Conservation (phyloP, 1,284 basidiomycete species). For the Xanthoconium separans region DNA sequence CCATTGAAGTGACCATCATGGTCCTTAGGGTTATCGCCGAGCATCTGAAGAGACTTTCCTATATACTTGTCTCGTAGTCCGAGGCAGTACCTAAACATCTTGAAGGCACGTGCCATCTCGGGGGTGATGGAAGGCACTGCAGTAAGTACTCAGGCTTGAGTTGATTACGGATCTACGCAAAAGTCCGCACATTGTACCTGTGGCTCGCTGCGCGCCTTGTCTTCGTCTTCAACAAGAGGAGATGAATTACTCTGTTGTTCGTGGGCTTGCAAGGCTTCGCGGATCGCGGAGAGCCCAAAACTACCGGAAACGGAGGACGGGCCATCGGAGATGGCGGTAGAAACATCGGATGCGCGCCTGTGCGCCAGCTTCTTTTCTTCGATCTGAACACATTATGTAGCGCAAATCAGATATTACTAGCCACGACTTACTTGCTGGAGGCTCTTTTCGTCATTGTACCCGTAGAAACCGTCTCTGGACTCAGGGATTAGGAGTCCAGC, state of each 20-base stretch:
- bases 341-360: conserved; percentile 44
- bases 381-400: conserved; percentile 44
- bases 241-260: conserved; percentile 20
- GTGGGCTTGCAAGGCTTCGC: conserved; percentile 31
- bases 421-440: conserved; percentile 60
- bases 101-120: conserved; percentile 57
- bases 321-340: conserved; percentile 41
- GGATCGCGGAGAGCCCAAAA: conserved; percentile 42
- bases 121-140: conserved; percentile 39
- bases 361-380: conserved; percentile 70
- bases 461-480: conserved; percentile 68
- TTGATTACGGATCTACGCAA: neutral
- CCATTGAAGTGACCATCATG: conserved; percentile 77
- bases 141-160: conserved; percentile 10
- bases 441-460: conserved; percentile 72
- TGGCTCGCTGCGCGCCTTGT: conserved; percentile 34
- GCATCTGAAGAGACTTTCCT: conserved; percentile 75
- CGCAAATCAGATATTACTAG: neutral
- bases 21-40: conserved; percentile 91
- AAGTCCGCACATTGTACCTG: conserved; percentile 20
- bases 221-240: conserved; percentile 42
- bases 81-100: conserved; percentile 75
- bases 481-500: conserved; percentile 52
- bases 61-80: conserved; percentile 94
- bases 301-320: conserved; percentile 36